Evolutionary conservation across 73 alveolate genomes (phyloP), one percentile per base, ranked within the genome.

Genomic region (Blepharisma stoltei): DNA sequence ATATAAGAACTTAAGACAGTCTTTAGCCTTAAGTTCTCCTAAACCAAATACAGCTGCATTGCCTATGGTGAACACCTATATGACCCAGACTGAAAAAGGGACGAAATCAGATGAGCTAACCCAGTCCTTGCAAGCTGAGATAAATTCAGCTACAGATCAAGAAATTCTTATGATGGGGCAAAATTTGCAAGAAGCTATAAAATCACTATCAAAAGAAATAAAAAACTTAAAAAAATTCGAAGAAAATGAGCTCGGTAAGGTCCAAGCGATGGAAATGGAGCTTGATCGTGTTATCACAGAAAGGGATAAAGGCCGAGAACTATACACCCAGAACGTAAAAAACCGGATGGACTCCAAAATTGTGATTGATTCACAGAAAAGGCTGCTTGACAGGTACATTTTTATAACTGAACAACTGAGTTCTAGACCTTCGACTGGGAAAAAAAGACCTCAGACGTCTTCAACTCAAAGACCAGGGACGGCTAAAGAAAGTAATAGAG

Each of bases 361-460:
- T 14, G 73, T 60, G 1, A 60, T 60, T 0, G 73, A 60, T 25
- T 60, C 73, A 9, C 73, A 60, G 5, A 60, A 60, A 60, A 60
- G 73, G 23, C 46, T 60, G 2, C 11, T 60, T n/a, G 46, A 60
- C 23, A 60, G 23, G 4, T 60, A 60, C 23, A 60, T 18, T 50
- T 50, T 50, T 50, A 50, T 50, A 11, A 60, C 73, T 0, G 46
- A 60, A 60, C 46, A 60, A 5, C 14, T 60, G 18, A 20, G 49
- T 5, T 60, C 49, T 25, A 14, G 73, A 60, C 73, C 73, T 20
- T 8, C 73, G 2, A 60, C 46, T n/a, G 73, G 73, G 23, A 60
- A 60, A 60, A n/a, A 60, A 60, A 60, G 73, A 60, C 73, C 73
- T 50, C 21, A 18, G 27, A 50, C 65, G 4, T 11, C 65, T 0